A percentile compares a stretch with the other conserved stretches of the same genome.
Evolutionary conservation across 2,329 filamentous ascomycete genomes (phyloP).

Genomic region (Colletotrichum cereale): DNA sequence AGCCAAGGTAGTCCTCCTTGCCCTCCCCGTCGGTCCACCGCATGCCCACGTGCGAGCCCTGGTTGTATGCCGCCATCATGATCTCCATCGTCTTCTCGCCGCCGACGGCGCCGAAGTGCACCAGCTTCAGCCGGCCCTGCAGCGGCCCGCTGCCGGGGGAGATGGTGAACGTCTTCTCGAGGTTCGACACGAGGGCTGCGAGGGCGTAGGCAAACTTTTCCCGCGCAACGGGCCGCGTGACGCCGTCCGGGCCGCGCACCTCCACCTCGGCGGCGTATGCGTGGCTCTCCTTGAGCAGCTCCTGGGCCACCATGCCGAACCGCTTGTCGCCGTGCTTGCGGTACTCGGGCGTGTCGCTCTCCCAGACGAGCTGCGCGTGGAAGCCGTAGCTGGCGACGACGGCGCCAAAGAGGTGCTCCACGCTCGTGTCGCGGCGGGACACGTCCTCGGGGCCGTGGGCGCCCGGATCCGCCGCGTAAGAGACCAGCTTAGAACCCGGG

Average conservation of each 20-base stretch:
- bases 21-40: conserved; percentile 66
- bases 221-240: conserved; percentile 40
- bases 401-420: conserved; percentile 72
- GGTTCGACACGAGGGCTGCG: conserved; percentile 80
- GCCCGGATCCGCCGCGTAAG: conserved; percentile 46
- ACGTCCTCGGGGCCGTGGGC: conserved; percentile 33
- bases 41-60: conserved; percentile 67
- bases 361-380: conserved; percentile 88
- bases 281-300: conserved; percentile 72
- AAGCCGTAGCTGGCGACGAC: conserved; percentile 93
- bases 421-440: conserved; percentile 48
- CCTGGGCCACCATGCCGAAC: conserved; percentile 86
- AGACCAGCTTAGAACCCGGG: conserved; percentile 64
- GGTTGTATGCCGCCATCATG: conserved; percentile 75
- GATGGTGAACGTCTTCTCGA: conserved; percentile 86
- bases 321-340: conserved; percentile 81
- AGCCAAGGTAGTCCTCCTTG: conserved; percentile 69
- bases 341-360: conserved; percentile 88
- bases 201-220: conserved; percentile 81
- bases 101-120: conserved; percentile 79
- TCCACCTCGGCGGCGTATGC: conserved; percentile 61
- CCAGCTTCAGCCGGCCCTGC: conserved; percentile 76
- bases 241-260: conserved; percentile 30
- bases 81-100: conserved; percentile 79
- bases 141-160: conserved; percentile 79